phyloP scores from a whole-genome alignment of 2,329 filamentous ascomycete species.

The Aspergillus sclerotialis region DNA sequence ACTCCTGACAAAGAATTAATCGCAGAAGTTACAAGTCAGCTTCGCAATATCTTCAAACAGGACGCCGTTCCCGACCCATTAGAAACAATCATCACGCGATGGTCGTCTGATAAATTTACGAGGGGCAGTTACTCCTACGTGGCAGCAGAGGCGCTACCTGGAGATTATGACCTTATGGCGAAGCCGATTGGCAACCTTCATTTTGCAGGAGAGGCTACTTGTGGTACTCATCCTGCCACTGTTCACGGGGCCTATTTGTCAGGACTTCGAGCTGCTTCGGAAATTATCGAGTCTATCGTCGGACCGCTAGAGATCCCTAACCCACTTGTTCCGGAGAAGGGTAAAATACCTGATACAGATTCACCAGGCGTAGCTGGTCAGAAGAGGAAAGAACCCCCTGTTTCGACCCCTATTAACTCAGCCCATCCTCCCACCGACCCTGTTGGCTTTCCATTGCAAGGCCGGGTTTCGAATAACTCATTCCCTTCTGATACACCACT shows the following conservation, averaged over 20 bases:
- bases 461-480: slow-evolving; percentile 10
- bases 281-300: slow-evolving; percentile 72
- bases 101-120: slow-evolving; percentile 87
- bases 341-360: slow-evolving; percentile 20
- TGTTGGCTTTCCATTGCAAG: slow-evolving; percentile 3
- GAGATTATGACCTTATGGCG: slow-evolving; percentile 92
- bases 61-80: slow-evolving; percentile 64
- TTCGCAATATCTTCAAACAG: slow-evolving; percentile 66
- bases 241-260: slow-evolving; percentile 96
- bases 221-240: slow-evolving; percentile 89
- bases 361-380: slow-evolving; percentile 13
- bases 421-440: not conserved
- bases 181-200: slow-evolving; percentile 76
- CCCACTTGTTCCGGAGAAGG: slow-evolving; percentile 66
- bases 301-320: slow-evolving; percentile 72
- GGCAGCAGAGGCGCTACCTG: slow-evolving; percentile 69
- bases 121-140: slow-evolving; percentile 93
- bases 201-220: slow-evolving; percentile 96
- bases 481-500: slow-evolving; percentile 20
- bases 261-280: slow-evolving; percentile 79
- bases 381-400: slow-evolving; percentile 16
- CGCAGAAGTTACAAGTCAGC: slow-evolving; percentile 68
- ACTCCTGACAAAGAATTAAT: slow-evolving; percentile 70
- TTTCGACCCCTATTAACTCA: slow-evolving; percentile 5
- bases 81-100: slow-evolving; percentile 85